These are phyloP conservation scores for Ogataea philodendri DNA, from an alignment of 805 yeast species.

Conservation along the genomic window DNA sequence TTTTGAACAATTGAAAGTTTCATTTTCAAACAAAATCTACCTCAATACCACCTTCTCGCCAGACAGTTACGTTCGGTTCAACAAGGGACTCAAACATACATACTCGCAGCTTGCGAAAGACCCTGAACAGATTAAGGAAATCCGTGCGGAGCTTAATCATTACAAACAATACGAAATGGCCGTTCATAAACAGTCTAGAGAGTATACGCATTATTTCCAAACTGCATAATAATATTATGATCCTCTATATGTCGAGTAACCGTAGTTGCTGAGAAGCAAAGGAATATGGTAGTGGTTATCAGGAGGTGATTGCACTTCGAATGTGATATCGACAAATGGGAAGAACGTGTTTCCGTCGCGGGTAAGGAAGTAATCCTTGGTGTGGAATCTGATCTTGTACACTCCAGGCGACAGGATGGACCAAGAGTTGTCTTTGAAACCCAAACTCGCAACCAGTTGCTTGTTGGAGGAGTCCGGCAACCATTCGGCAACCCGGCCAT, in stretches of 20 bases:
- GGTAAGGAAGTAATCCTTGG: constrained; percentile 59
- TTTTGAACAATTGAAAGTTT: constrained; percentile 15
- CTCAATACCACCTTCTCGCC: constrained; percentile 55
- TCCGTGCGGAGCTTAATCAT: constrained; percentile 63
- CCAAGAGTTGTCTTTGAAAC: constrained; percentile 38
- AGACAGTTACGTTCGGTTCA: constrained; percentile 52
- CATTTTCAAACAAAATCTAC: constrained; percentile 46
- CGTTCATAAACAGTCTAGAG: constrained; percentile 59
- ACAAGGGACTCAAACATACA: constrained; percentile 46
- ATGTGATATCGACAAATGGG: constrained; percentile 82
- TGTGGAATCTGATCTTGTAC: constrained; percentile 74
- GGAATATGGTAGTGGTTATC: constrained; percentile 90
- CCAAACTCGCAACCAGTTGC: constrained; percentile 7
- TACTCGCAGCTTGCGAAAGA: constrained; percentile 45
- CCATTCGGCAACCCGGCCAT: constrained; percentile 82
- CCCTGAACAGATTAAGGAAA: constrained; percentile 48
- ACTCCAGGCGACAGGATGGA: constrained; percentile 52
- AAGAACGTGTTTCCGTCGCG: constrained; percentile 58
- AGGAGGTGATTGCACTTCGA: constrained; percentile 63
- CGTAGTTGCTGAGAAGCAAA: constrained; percentile 74
- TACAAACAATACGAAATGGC: constrained; percentile 64
- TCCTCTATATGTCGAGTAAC: constrained; percentile 91
- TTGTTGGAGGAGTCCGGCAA: constrained; percentile 31
- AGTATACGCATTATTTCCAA: constrained; percentile 65
- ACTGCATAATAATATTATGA: constrained; percentile 25